Conservation (phyloP, 1,139 yeast genomes). For the Hyphopichia buzzinii region DNA sequence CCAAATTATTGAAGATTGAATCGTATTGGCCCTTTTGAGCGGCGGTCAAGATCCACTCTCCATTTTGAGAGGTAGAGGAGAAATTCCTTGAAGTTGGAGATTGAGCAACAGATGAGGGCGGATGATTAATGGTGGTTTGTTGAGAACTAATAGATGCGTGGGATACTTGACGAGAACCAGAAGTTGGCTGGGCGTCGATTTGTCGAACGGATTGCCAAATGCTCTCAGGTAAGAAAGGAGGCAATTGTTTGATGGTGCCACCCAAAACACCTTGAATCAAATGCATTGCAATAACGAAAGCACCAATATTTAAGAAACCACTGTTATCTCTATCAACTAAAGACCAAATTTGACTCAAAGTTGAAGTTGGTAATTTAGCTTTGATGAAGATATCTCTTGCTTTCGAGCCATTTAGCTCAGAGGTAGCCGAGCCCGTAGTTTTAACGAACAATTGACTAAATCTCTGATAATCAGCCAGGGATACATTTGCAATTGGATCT, state of each 20-base stretch:
- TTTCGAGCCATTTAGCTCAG: constrained; percentile 61
- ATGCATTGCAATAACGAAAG: constrained; percentile 93
- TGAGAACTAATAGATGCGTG: constrained; percentile 55
- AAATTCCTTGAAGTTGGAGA: constrained; percentile 10
- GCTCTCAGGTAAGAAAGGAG: constrained; percentile 64
- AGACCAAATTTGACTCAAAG: constrained; percentile 85
- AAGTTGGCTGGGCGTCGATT: constrained; percentile 10
- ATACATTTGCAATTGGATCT: constrained; percentile 57
- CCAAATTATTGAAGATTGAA: constrained; percentile 72
- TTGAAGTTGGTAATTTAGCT: constrained; percentile 74
- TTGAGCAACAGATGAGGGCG: constrained; percentile 13
- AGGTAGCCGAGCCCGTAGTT: constrained; percentile 56
- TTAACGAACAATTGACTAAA: constrained; percentile 74
- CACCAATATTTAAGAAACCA: constrained; percentile 70
- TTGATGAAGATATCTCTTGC: constrained; percentile 87
- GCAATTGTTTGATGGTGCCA: constrained; percentile 66
- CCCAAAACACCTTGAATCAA: constrained; percentile 78
- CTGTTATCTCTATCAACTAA: constrained; percentile 73
- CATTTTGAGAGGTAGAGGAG: constrained; percentile 10
- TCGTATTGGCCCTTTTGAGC: constrained; percentile 79
- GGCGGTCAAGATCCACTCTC: constrained; percentile 68
- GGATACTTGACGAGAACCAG: constrained; percentile 34
- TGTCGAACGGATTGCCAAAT: constrained; percentile 59
- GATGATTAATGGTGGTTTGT: constrained; percentile 38
- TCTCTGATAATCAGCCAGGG: constrained; percentile 63